Conservation (phyloP, 768 basidiomycete species). For the Dendrothele bispora region DNA sequence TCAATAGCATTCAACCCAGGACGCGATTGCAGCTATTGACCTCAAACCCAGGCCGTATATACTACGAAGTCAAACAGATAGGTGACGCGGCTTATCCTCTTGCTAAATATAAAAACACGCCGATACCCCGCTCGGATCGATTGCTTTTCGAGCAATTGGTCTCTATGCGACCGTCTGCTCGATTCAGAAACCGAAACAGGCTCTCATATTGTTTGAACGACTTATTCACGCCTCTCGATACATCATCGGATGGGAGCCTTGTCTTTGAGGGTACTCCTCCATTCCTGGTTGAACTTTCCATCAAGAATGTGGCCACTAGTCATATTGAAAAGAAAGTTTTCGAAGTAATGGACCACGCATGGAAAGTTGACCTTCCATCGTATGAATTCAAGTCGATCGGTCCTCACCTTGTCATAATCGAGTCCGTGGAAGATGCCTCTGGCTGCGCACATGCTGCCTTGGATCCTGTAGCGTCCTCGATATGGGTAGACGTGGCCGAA, state of each 20-base stretch:
- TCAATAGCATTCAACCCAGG: constrained; percentile 81
- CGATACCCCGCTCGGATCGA: constrained; percentile 68
- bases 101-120: constrained; percentile 56
- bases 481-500: constrained; percentile 95
- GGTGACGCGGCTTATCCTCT: constrained; percentile 86
- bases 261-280: constrained; percentile 83
- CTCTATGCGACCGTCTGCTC: constrained; percentile 74
- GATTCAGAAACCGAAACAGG: constrained; percentile 66
- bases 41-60: constrained; percentile 73
- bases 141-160: constrained; percentile 87
- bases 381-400: constrained; percentile 81
- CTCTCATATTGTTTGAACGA: constrained; percentile 79
- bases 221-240: constrained; percentile 54
- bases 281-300: constrained; percentile 74
- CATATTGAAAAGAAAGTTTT: constrained; percentile 60
- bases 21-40: constrained; percentile 84
- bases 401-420: constrained; percentile 76
- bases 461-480: constrained; percentile 57
- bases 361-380: constrained; percentile 71
- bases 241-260: constrained; percentile 58
- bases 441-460: constrained; percentile 75
- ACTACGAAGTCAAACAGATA: constrained; percentile 88
- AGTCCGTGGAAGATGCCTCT: constrained; percentile 77
- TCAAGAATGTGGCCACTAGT: constrained; percentile 74
- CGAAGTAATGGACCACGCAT: constrained; percentile 45